These are phyloP conservation scores for Verticillium zaregamsianum DNA, from an alignment of 2,329 filamentous ascomycete genomes.

Conservation along the genomic window DNA sequence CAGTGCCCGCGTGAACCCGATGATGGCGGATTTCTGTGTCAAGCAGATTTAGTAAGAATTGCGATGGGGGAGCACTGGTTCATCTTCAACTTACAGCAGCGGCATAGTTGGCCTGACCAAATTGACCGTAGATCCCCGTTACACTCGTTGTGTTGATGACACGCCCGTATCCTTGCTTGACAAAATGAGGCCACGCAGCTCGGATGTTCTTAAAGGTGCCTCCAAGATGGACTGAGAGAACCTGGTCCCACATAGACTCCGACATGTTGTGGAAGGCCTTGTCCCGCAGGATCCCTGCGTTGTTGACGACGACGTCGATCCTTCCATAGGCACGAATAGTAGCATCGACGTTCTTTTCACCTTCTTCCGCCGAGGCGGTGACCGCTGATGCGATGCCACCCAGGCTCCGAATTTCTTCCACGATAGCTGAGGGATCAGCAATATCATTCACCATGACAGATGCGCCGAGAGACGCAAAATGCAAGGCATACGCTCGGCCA, in stretches of 20 bases:
- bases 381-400: constrained; percentile 89
- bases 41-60: constrained; percentile 12
- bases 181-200: constrained; percentile 94
- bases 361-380: constrained; percentile 91
- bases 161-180: constrained; percentile 98
- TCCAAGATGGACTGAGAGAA: constrained; percentile 86
- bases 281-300: constrained; percentile 94
- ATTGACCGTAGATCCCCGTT: constrained; percentile 97
- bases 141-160: constrained; percentile 96
- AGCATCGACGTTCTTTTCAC: constrained; percentile 83
- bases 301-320: constrained; percentile 95
- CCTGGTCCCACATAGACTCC: constrained; percentile 86
- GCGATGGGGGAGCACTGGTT: not conserved
- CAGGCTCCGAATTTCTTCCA: constrained; percentile 84
- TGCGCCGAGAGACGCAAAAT: constrained; percentile 80
- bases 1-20: constrained; percentile 90
- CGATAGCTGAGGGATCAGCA: constrained; percentile 84
- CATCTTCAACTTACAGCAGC: constrained; percentile 62
- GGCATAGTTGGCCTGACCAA: constrained; percentile 96
- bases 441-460: constrained; percentile 93
- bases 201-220: constrained; percentile 97
- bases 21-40: constrained; percentile 79
- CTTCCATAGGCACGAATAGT: constrained; percentile 93
- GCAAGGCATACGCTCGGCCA: constrained; percentile 83
- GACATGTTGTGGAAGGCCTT: constrained; percentile 99